phyloP scores from a whole-genome alignment of 345 rosid species.

The Murraya paniculata region DNA sequence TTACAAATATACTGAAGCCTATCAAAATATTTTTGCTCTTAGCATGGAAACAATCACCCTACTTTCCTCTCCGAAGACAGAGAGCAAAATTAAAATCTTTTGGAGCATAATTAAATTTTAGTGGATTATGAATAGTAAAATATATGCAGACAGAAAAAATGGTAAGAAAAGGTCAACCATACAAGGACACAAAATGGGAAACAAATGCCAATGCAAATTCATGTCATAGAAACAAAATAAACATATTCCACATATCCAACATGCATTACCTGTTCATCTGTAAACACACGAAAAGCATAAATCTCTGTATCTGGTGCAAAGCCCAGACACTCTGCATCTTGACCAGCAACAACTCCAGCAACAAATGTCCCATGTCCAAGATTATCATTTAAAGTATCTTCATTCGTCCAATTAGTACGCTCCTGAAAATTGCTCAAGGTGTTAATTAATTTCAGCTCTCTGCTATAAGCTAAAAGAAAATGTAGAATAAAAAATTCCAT shows the following conservation, averaged over 20 bases:
- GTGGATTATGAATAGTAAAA: not conserved
- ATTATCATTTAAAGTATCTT: constrained; percentile 94
- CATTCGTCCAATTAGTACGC: constrained; percentile 98
- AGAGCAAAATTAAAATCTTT: not conserved
- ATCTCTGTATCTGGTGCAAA: constrained; percentile 95
- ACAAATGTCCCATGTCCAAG: constrained; percentile 99
- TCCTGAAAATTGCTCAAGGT: constrained; percentile 52
- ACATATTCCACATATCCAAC: constrained; percentile 17
- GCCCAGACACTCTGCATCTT: constrained; percentile 83
- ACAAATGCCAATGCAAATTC: not conserved
- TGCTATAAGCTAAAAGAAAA: constrained; percentile 12
- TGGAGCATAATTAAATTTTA: not conserved
- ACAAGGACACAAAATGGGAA: not conserved
- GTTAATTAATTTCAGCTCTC: constrained; percentile 28
- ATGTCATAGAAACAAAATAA: constrained; percentile 5
- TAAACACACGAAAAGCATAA: constrained; percentile 93
- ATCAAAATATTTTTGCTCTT: constrained; percentile 1
- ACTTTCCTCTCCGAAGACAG: not conserved
- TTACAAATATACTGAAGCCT: constrained; percentile 1
- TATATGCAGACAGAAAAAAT: not conserved
- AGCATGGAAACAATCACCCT: not conserved
- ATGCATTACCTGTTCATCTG: constrained; percentile 96
- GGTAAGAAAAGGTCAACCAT: not conserved
- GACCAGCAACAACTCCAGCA: constrained; percentile 97
- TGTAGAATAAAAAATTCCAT: not conserved